A percentile compares a stretch with the other conserved stretches of the same genome.
Evolutionary conservation across 371 early-diverging fungal species (phyloP).

Genomic region (Mucor circinelloides): DNA sequence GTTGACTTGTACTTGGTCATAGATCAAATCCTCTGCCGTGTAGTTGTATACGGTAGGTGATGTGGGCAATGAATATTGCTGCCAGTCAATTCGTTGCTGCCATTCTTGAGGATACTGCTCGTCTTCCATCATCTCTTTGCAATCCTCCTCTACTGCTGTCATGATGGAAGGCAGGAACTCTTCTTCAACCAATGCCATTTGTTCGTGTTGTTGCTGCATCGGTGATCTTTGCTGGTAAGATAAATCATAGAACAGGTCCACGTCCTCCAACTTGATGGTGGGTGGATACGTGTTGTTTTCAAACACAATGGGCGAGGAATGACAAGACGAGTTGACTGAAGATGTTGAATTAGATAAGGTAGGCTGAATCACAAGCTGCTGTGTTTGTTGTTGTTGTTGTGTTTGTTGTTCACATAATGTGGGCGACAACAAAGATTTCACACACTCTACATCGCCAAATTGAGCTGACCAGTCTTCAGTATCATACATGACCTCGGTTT

Average conservation of each 20-base stretch:
- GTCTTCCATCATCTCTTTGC: not conserved
- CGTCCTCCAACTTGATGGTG: slow-evolving; percentile 7
- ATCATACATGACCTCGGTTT: not conserved
- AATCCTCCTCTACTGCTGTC: not conserved
- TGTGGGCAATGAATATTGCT: slow-evolving; percentile 13
- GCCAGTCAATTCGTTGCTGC: slow-evolving; percentile 17
- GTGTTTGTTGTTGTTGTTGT: not conserved
- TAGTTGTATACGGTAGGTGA: not conserved
- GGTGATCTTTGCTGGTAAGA: not conserved
- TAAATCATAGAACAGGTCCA: not conserved
- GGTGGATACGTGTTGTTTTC: not conserved
- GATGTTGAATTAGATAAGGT: slow-evolving; percentile 2
- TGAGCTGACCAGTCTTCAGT: not conserved
- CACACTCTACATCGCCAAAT: not conserved
- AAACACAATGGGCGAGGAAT: slow-evolving; percentile 6
- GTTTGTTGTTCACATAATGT: not conserved
- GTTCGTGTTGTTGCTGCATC: not conserved
- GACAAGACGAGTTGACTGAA: slow-evolving; percentile 3
- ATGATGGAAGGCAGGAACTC: slow-evolving; percentile 1
- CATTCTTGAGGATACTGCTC: slow-evolving; percentile 6
- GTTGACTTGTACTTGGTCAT: not conserved
- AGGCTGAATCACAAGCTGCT: slow-evolving; percentile 3
- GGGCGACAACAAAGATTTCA: not conserved
- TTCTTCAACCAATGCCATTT: slow-evolving; percentile 9
- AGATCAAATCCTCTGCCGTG: not conserved